These are phyloP conservation scores for Lonicera japonica DNA, from an alignment of 129 eudicot genomes.

Conservation along the genomic window DNA sequence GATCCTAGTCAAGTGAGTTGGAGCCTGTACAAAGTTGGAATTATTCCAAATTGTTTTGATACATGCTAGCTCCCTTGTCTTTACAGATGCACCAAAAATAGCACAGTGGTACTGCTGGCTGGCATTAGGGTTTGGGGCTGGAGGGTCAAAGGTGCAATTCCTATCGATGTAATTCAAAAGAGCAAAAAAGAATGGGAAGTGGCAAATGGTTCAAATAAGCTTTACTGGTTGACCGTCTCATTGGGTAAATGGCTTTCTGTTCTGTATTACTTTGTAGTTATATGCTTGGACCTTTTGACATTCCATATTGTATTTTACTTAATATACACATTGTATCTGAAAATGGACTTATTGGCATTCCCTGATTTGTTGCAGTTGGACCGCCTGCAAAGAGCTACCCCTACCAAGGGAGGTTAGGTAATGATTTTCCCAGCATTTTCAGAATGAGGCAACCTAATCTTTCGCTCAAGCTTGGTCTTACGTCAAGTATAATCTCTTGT, in stretches of 20 bases:
- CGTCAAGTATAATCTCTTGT: conserved; percentile 8
- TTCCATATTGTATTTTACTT: background rate
- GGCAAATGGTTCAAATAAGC: background rate
- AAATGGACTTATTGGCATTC: background rate
- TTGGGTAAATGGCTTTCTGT: background rate
- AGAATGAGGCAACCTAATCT: background rate
- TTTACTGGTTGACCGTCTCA: background rate
- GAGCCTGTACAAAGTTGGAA: too few species aligned
- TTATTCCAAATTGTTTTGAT: too few species aligned
- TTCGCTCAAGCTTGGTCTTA: background rate
- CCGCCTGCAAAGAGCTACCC: conserved; percentile 86
- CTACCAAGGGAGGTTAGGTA: conserved; percentile 99
- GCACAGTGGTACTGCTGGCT: too few species aligned
- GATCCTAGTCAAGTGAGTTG: background rate
- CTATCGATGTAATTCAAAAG: background rate
- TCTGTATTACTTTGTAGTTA: background rate
- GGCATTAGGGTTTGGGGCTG: too few species aligned
- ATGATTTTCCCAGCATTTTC: background rate
- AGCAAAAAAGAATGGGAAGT: background rate
- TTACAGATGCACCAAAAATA: too few species aligned
- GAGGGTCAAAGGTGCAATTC: too few species aligned
- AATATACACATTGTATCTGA: background rate
- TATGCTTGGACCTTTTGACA: background rate
- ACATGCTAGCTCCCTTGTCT: too few species aligned
- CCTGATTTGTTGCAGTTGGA: conserved; percentile 61